Evolutionary conservation across 305 asterid species (phyloP).

Genomic region (Solanum hybrid): DNA sequence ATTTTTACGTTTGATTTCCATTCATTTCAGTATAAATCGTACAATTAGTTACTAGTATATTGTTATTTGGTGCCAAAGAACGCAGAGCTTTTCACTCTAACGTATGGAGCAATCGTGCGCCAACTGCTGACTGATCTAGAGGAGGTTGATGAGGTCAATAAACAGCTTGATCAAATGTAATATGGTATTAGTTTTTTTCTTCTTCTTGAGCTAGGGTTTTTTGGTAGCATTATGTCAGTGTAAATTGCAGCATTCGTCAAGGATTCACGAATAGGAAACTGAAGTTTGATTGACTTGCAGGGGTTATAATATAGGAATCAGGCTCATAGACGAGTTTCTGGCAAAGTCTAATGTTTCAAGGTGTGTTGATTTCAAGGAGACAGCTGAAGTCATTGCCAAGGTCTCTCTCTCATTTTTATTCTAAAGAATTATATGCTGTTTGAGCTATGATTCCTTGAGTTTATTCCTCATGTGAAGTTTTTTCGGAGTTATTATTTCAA

Average conservation of each 20-base stretch:
- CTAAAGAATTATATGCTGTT: not conserved
- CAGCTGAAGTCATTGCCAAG: slow-evolving; percentile 97
- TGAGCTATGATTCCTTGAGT: not conserved
- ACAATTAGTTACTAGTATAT: not conserved
- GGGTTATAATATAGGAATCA: slow-evolving; percentile 88
- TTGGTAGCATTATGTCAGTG: not conserved
- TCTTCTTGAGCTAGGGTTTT: not conserved
- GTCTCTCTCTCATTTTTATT: slow-evolving; percentile 20
- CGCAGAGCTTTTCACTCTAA: slow-evolving; percentile 84
- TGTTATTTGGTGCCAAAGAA: slow-evolving; percentile 27
- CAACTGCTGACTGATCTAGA: slow-evolving; percentile 93
- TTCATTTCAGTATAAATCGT: not conserved
- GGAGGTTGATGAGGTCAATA: slow-evolving; percentile 96
- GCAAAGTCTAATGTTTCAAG: slow-evolving; percentile 84
- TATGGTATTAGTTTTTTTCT: not conserved
- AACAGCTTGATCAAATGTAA: slow-evolving; percentile 92
- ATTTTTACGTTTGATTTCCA: not conserved
- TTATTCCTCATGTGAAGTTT: not conserved
- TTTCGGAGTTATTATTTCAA: not conserved
- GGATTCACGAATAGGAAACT: not conserved
- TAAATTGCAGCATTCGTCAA: not conserved
- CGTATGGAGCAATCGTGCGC: slow-evolving; percentile 90
- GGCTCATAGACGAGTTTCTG: slow-evolving; percentile 82
- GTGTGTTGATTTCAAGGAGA: slow-evolving; percentile 88
- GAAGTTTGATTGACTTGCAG: slow-evolving; percentile 23